These are phyloP conservation scores for Pyricularia pennisetigena DNA, from an alignment of 2,329 filamentous ascomycete genomes.

Conservation along the genomic window DNA sequence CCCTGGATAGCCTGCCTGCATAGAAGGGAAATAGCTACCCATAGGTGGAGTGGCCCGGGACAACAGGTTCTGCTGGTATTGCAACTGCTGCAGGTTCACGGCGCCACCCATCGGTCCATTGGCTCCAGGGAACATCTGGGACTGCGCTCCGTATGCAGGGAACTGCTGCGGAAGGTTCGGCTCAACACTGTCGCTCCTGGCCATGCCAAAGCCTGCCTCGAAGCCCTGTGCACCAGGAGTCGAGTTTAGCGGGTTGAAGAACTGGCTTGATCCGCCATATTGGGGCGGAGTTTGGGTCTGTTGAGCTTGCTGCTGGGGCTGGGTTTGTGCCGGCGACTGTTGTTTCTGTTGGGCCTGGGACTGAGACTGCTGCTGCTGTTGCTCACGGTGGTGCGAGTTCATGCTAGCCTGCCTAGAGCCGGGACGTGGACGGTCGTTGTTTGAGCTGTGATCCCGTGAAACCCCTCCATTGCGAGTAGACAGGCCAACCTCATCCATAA, in stretches of 20 bases:
- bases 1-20: slow-evolving; percentile 44
- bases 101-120: slow-evolving; percentile 29
- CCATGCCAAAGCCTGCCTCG: slow-evolving; percentile 41
- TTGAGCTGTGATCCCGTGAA: slow-evolving; percentile 34
- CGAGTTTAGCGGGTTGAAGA: slow-evolving; percentile 40
- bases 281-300: slow-evolving; percentile 9
- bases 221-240: slow-evolving; percentile 29
- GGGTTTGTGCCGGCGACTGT: slow-evolving; percentile 16
- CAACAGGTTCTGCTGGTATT: slow-evolving; percentile 51
- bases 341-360: slow-evolving; percentile 25
- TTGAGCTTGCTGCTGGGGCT: slow-evolving; percentile 11
- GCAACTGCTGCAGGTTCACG: slow-evolving; percentile 43
- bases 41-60: slow-evolving; percentile 41
- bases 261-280: slow-evolving; percentile 16
- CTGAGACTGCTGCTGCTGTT: slow-evolving; percentile 16
- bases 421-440: slow-evolving; percentile 43
- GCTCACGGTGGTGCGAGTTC: slow-evolving; percentile 30
- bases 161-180: slow-evolving; percentile 36
- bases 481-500: slow-evolving; percentile 97
- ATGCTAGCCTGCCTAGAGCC: slow-evolving; percentile 42
- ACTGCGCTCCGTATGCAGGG: slow-evolving; percentile 36
- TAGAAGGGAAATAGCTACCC: slow-evolving; percentile 45
- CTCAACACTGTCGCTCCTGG: slow-evolving; percentile 44
- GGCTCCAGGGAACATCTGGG: slow-evolving; percentile 38
- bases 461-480: slow-evolving; percentile 50